Evolutionary conservation across 148 eudicot genomes (phyloP), one percentile per base, ranked within the genome.

Genomic region (Amaranthus hypochondriacus): DNA sequence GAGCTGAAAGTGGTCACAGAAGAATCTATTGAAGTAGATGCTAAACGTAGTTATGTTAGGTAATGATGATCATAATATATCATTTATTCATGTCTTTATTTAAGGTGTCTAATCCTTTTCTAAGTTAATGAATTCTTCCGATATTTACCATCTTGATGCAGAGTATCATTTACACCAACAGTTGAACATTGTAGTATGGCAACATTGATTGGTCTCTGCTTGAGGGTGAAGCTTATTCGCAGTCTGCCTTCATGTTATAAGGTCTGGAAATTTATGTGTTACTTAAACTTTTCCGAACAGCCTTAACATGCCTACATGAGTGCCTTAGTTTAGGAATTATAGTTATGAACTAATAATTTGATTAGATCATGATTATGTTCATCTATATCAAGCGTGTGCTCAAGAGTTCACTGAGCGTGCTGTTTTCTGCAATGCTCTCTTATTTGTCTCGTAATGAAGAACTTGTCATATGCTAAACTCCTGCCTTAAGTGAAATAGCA

Each of bases 161-260:
- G 97, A 84, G 92, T 92, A 50, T 89, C 98, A 55, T 95, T 92
- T 74, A 95, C 96, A 68, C 98, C 97, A 21, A 95, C 98, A 46
- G 97, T 95, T 75, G 98, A 92, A 77, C 98, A 95, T 81, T 95
- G 98, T 82, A 91, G 96, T 84, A 87, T 95, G 97, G 98, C 96
- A 60, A 86, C 97, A 48, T 85, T 92, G 50, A 95, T 94, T 77
- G 98, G 98, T 54, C 88, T 95, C 69, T 95, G 96, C 79, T 84
- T 95, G 89, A 88, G 92, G 62, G 97, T 95, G 81, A 95, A 95
- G 76, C 92, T 95, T 63, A 78, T 95, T 87, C 93, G 97, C 76
- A 86, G 90, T 83, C 78, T 95, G 84, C 99, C 98, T 75, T 81
- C 92, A 11, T 83, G 87, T 50, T 95, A 78, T 83, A 95, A 95